Evolutionary conservation across 164 flowering plant species (phyloP).

Genomic region (Chloranthus sessilifolius): DNA sequence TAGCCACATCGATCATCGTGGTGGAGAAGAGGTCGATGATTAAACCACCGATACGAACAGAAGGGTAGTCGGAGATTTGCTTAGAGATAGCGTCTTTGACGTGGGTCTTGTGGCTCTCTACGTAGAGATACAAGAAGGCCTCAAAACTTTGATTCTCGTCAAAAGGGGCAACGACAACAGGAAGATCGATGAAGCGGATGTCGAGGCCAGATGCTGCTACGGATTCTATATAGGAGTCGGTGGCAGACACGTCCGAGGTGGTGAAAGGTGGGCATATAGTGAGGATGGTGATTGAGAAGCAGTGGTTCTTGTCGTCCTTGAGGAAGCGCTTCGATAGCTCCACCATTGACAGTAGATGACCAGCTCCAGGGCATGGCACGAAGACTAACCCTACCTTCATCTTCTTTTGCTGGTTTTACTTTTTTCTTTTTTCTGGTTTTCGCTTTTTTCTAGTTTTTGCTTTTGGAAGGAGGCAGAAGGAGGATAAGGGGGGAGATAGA

Average conservation of each 20-base stretch:
- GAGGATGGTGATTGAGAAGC: conserved; percentile 17
- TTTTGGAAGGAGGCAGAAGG: too few species aligned
- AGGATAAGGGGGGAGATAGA: too few species aligned
- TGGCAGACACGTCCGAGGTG: not conserved
- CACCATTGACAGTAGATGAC: conserved; percentile 13
- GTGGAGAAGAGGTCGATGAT: conserved; percentile 24
- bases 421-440: too few species aligned
- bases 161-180: conserved; percentile 1
- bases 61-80: not conserved
- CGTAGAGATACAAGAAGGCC: conserved; percentile 2
- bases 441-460: too few species aligned
- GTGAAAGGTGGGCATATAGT: not conserved
- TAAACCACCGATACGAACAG: conserved; percentile 4
- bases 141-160: not conserved
- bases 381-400: conserved; percentile 11
- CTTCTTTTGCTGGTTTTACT: too few species aligned
- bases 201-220: not conserved
- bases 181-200: conserved; percentile 9
- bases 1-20: conserved; percentile 31
- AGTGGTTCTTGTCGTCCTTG: not conserved
- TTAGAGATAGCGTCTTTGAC: conserved; percentile 6
- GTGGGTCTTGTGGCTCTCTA: conserved; percentile 10
- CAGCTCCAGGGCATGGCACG: conserved; percentile 10
- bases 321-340: conserved; percentile 12
- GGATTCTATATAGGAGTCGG: conserved; percentile 1